Evolutionary conservation across 2,329 filamentous ascomycete species (phyloP), one percentile per base, ranked within the genome.

Genomic region (Mycosphaerella arachidis): DNA sequence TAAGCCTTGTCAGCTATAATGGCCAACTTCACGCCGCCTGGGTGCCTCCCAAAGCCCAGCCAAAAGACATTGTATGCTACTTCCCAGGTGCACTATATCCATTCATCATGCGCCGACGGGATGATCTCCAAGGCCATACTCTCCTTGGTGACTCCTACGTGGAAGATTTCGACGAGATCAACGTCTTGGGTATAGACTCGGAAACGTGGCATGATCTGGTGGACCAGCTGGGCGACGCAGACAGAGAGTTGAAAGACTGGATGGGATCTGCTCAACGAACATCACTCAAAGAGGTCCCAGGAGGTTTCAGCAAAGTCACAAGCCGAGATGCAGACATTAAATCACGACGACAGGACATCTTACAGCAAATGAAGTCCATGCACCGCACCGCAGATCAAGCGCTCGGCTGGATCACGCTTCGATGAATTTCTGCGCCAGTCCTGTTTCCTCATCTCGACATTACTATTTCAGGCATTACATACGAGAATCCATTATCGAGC

Each of bases 101-200:
- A 3, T 57, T 60, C 50, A 13, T 54, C 18, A 13, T 57, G 7
- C 35, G 58, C 5, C 7, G 16, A 7, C 9, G 27, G 8, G 20
- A 12, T 9, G 31, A 50, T 13, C 27, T 16, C 33, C 2, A 50
- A 10, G 7, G 18, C 8, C 27, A 50, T 30, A 40, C 27, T 30
- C 35, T 60, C 7, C 30, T 60, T 18, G 58, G 58, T 10, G 58
- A 60, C 29, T 50, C 54, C 9, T 57, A 54, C 27, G 31, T 60
- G 7, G 29, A 53, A 18, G 58, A 40, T 6, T 5, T 60, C 7
- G 31, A 40, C 8, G 55, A 57, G 18, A 6, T 31, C n/a, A 24
- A 57, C 4, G 48, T 20, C 13, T 48, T 57, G 9, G 46, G 43
- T 48, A 12, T 57, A 10, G 33, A 57, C 35, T 8, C n/a, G 13